Conservation (phyloP, 768 basidiomycete genomes). For the Chiua virens region DNA sequence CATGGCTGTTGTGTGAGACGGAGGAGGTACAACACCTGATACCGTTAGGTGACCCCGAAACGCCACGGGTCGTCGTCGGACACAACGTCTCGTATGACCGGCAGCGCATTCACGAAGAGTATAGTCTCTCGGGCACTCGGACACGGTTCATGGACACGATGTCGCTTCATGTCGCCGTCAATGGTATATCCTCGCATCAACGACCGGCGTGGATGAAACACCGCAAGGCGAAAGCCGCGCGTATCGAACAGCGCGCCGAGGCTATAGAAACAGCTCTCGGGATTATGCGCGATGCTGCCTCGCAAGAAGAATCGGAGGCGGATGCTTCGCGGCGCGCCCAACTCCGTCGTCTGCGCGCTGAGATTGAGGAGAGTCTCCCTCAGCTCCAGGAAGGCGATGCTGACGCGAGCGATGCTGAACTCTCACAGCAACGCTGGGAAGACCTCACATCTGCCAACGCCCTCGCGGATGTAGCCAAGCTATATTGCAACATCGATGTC, state of each 20-base stretch:
- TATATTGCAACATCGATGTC: slow-evolving; percentile 81
- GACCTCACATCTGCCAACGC: slow-evolving; percentile 91
- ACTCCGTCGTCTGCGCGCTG: slow-evolving; percentile 38
- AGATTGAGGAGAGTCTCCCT: slow-evolving; percentile 43
- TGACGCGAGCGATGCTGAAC: slow-evolving; percentile 43
- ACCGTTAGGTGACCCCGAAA: slow-evolving; percentile 58
- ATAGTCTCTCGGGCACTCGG: slow-evolving; percentile 59
- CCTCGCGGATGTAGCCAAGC: slow-evolving; percentile 84
- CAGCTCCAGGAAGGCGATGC: slow-evolving; percentile 34
- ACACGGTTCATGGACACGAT: slow-evolving; percentile 93
- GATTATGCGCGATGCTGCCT: slow-evolving; percentile 44
- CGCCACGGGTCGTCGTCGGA: slow-evolving; percentile 74
- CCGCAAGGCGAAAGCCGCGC: slow-evolving; percentile 64
- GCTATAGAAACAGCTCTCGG: slow-evolving; percentile 62
- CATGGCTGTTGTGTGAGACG: slow-evolving; percentile 77
- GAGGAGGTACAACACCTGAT: slow-evolving; percentile 65
- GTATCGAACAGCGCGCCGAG: slow-evolving; percentile 57
- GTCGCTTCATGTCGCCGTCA: slow-evolving; percentile 90
- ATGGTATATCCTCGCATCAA: slow-evolving; percentile 93
- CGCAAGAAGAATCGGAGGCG: slow-evolving; percentile 37
- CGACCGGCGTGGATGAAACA: slow-evolving; percentile 91
- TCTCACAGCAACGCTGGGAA: slow-evolving; percentile 75
- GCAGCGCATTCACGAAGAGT: slow-evolving; percentile 80
- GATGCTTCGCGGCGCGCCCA: slow-evolving; percentile 38
- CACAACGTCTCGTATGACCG: slow-evolving; percentile 97